These are phyloP conservation scores for Solanum piurae DNA, from an alignment of 257 asterid species.

Conservation along the genomic window DNA sequence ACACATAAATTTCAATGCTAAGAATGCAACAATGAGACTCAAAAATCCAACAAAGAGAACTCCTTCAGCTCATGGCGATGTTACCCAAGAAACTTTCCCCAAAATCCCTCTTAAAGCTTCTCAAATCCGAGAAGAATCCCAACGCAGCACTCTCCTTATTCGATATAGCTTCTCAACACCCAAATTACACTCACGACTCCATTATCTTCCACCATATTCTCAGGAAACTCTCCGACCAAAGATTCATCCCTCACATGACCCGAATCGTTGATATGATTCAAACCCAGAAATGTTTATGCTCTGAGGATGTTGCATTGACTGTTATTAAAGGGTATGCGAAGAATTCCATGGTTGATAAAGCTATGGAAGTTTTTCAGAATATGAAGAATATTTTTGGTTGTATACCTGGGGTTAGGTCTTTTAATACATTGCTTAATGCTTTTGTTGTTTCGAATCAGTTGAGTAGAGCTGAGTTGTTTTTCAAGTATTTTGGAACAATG, in stretches of 20 bases:
- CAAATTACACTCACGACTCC: constrained; percentile 38
- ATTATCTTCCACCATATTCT: constrained; percentile 64
- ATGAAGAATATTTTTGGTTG: constrained; percentile 66
- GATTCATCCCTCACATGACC: constrained; percentile 23
- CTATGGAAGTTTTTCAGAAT: constrained; percentile 52
- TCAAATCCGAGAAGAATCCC: constrained; percentile 58
- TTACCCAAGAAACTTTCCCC: constrained; percentile 45
- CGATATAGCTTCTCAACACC: constrained; percentile 43
- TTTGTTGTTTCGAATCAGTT: constrained; percentile 57
- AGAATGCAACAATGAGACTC: background rate
- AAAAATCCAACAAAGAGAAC: background rate
- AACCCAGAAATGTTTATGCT: constrained; percentile 39
- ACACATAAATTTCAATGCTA: background rate
- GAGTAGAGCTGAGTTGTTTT: constrained; percentile 60
- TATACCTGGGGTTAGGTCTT: constrained; percentile 63
- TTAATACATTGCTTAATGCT: constrained; percentile 61
- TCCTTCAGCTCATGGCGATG: constrained; percentile 21
- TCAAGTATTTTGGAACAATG: constrained; percentile 47
- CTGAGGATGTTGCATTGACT: constrained; percentile 56
- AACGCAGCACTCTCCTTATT: constrained; percentile 47
- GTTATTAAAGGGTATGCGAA: constrained; percentile 53
- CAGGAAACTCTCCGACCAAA: constrained; percentile 56
- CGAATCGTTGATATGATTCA: constrained; percentile 46
- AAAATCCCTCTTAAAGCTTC: constrained; percentile 42
- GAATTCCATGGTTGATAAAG: constrained; percentile 46